These are phyloP conservation scores for Saccharomycopsis schoenii DNA, from an alignment of 805 yeast genomes.

Conservation along the genomic window DNA sequence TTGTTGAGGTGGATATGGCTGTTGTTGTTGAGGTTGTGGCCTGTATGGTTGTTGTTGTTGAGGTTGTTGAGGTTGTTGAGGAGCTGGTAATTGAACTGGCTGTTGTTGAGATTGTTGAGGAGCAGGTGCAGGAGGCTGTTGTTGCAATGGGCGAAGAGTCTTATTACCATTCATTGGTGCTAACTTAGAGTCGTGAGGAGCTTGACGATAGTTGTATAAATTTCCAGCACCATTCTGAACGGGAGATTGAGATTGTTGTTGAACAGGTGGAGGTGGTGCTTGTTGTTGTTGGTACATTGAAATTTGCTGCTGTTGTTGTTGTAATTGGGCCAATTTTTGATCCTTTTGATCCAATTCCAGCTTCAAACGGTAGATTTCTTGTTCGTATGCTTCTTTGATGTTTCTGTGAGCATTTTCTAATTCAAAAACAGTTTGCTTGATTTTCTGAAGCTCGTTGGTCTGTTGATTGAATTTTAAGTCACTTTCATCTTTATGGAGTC, in stretches of 20 bases:
- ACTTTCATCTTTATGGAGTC: conserved; percentile 86
- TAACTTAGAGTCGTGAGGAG: neutral
- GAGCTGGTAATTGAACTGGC: too few species aligned
- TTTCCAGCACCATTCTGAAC: neutral
- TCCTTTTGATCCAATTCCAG: conserved; percentile 77
- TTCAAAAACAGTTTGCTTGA: conserved; percentile 88
- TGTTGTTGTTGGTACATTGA: conserved; percentile 22
- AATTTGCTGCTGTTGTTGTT: conserved; percentile 31
- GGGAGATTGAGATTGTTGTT: conserved; percentile 5
- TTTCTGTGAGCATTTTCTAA: conserved; percentile 89
- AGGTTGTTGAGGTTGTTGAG: conserved; percentile 17
- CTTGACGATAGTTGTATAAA: neutral
- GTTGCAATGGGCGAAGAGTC: conserved; percentile 18
- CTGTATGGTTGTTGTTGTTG: conserved; percentile 16
- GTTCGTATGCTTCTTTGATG: conserved; percentile 93
- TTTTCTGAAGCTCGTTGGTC: conserved; percentile 85
- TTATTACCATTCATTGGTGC: conserved; percentile 1
- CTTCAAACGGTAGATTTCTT: conserved; percentile 78
- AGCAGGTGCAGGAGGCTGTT: conserved; percentile 19
- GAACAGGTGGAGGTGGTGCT: conserved; percentile 10
- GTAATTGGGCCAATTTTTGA: conserved; percentile 40
- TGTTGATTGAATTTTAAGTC: conserved; percentile 88
- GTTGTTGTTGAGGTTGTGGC: neutral
- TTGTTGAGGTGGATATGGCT: neutral
- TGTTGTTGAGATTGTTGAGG: conserved; percentile 10